Evolutionary conservation across 2,329 filamentous ascomycete genomes (phyloP), one percentile per base, ranked within the genome.

Genomic region (Talaromyces sp.): DNA sequence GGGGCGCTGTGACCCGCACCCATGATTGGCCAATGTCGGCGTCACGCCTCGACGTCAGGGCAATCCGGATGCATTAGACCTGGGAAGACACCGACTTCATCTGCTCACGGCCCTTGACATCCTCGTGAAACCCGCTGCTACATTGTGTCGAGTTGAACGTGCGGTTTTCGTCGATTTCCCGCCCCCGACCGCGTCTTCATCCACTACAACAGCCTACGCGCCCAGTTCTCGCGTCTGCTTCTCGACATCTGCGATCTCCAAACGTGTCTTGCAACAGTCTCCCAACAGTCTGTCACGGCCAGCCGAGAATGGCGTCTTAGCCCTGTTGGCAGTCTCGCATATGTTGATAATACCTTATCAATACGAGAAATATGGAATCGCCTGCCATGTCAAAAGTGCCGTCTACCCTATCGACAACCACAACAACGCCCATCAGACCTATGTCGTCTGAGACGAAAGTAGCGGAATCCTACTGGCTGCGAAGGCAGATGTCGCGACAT

Each of bases 391-490:
- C 56, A 32, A 46, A 35, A 26, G 26, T 21, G n/a, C 31, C 56
- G 21, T 9, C 56, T 27, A 11, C 50, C 10, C n/a, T 49, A 1
- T 49, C 32, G 24, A 26, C 32, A 7, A 26, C 50, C 32, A 14
- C 9, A 17, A 14, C 9, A 17, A 13, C 38, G 17, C 58, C 31
- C n/a, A 26, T 32, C 27, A 51, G 14, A n/a, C 26, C 41, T 32
- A 19, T 55, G 38, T 54, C 56, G 35, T 32, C 38, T 53, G 54
- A 59, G 51, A 58, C 52, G 58, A 55, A 31, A 58, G 41, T 60
- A 17, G 54, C 58, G 49, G 58, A 62, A 55, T 58, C 61, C 49
- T 57, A 53, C 58, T 60, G 61, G 61, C 61, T 59, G 55, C 61
- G 57, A 19, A 60, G 58, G 50, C 58, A 60, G 41, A 43, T 58